These are phyloP conservation scores for Cytospora paraplurivora DNA, from an alignment of 2,329 filamentous ascomycete genomes.

Conservation along the genomic window DNA sequence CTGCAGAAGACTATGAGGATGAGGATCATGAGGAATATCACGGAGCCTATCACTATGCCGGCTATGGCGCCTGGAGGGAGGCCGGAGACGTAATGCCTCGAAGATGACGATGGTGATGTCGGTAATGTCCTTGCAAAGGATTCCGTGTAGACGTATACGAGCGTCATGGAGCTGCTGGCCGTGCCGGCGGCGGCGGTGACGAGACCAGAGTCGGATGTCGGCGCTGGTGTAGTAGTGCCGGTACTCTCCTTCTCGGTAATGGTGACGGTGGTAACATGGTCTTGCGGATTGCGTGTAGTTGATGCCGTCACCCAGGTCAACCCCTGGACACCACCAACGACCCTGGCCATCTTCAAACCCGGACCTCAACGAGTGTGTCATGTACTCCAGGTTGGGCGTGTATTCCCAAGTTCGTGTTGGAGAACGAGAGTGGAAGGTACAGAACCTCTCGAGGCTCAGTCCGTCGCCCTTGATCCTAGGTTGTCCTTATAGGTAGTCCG, in stretches of 20 bases:
- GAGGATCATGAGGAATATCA: slow-evolving; percentile 28
- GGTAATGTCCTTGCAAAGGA: slow-evolving; percentile 10
- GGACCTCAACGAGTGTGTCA: neutral
- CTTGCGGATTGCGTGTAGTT: neutral
- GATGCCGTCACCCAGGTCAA: neutral
- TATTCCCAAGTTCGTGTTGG: neutral
- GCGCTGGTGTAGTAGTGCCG: slow-evolving; percentile 2
- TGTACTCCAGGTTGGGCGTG: neutral
- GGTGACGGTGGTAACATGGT: slow-evolving; percentile 18
- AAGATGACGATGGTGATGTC: slow-evolving; percentile 9
- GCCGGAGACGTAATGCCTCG: neutral
- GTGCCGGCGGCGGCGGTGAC: slow-evolving; percentile 8
- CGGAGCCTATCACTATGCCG: slow-evolving; percentile 33
- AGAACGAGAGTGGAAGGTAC: neutral
- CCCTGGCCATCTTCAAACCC: neutral
- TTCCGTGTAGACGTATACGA: slow-evolving; percentile 24
- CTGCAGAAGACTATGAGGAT: slow-evolving; percentile 27
- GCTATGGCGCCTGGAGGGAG: slow-evolving; percentile 32
- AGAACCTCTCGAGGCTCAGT: neutral
- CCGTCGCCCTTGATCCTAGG: neutral
- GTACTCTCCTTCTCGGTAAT: slow-evolving; percentile 9
- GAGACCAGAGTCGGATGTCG: slow-evolving; percentile 6
- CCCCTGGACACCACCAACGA: neutral
- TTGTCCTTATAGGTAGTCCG: neutral
- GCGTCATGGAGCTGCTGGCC: slow-evolving; percentile 22